Base-by-base conservation (phyloP, 208 protist species). In the Histomonas meleagridis region DNA sequence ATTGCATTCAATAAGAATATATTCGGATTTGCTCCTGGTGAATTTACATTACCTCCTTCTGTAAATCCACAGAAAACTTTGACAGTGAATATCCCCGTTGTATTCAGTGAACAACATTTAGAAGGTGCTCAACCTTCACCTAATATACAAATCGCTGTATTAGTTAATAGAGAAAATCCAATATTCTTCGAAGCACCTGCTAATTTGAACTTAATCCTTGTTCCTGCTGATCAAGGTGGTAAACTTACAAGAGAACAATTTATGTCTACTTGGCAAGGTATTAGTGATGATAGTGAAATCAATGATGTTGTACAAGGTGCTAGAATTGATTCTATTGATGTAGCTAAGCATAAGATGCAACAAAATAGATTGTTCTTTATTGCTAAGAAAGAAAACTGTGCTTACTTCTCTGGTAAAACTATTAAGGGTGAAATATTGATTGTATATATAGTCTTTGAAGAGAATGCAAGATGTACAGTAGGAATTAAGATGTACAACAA, bases 1-100 rank as follows among this genome's bases (percentile, higher is more conserved):
- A 86, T 86, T 46, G 76, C 76, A 5, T 86, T 86, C 46, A 86
- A 86, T n/a, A 86, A 86, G 76, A 86, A 86, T 46, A 86, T 86
- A 12, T 86, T 86, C 76, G 76, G 76, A 2, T 86, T 55, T 28
- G 38, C 76, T 38, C 76, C 76, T 55, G 76, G 46, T 14, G 46
- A 86, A 49, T 57, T 46, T 9, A 14, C 18, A 48, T 28, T 86
- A 21, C 76, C 76, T 38, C 43, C 43, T 14, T 43, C 43, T 38
- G 18, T 86, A 0, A 43, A 43, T 51, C 46, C 38, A 18, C 40
- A 49, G 10, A 86, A 86, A 28, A 51, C 76, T 21, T 32, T 86
- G 2, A 51, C 76, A 5, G 76, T 86, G 18, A 32, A 43, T 38
- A n/a, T 86, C 26, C 23, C 38, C 4, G 38, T 86, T n/a, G 16